These are phyloP conservation scores for Moricandia arvensis DNA, from an alignment of 345 rosid species.

Conservation along the genomic window DNA sequence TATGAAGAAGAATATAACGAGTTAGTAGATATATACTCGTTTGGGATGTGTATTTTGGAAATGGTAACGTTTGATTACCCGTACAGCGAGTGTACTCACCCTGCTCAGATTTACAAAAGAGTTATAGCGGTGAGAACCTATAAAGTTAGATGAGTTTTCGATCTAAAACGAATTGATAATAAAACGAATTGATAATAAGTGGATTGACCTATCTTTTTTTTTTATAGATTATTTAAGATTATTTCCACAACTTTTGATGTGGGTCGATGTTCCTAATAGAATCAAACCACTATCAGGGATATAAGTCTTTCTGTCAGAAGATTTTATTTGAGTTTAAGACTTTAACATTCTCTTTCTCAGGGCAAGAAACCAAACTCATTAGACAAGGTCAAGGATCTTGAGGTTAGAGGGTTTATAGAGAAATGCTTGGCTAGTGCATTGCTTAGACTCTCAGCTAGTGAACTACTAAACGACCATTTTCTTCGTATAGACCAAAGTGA, in stretches of 20 bases:
- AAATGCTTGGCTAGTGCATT: constrained; percentile 88
- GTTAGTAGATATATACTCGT: constrained; percentile 88
- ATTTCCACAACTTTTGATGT: neutral
- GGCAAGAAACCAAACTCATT: constrained; percentile 93
- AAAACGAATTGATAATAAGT: neutral
- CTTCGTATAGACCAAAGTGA: constrained; percentile 42
- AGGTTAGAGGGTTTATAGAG: constrained; percentile 73
- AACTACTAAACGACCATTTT: constrained; percentile 82
- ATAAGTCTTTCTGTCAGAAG: neutral
- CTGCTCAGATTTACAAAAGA: constrained; percentile 97
- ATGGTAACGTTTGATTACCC: constrained; percentile 97
- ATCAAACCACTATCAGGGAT: neutral
- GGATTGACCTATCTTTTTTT: neutral
- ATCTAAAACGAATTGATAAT: neutral
- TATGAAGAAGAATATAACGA: constrained; percentile 92
- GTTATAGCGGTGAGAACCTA: constrained; percentile 71
- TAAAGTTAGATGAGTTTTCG: neutral
- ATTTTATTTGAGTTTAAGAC: neutral
- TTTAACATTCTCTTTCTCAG: constrained; percentile 37
- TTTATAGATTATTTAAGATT: neutral
- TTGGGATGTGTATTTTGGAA: constrained; percentile 96
- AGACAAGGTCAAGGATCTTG: constrained; percentile 75
- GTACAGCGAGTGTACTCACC: constrained; percentile 81
- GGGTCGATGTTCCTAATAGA: neutral
- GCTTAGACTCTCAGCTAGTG: constrained; percentile 78